Evolutionary conservation across 371 early-diverging fungal species (phyloP).

Genomic region (Mucor circinelloides): DNA sequence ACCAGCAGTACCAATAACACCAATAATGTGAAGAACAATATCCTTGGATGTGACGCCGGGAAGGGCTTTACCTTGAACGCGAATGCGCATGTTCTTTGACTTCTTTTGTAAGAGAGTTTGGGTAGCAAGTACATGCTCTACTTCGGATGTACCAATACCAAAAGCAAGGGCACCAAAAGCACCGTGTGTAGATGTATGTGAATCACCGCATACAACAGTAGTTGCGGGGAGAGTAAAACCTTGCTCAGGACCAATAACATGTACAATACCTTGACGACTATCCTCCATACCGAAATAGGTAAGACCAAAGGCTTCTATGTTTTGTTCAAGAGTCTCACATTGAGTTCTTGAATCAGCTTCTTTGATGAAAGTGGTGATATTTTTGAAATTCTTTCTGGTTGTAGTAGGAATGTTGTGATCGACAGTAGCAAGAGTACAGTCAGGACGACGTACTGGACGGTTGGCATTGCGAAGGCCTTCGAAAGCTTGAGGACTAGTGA

Average conservation of each 20-base stretch:
- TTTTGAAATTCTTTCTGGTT: constrained; percentile 55
- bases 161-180: constrained; percentile 77
- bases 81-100: constrained; percentile 70
- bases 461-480: constrained; percentile 66
- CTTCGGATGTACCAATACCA: constrained; percentile 77
- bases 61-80: constrained; percentile 51
- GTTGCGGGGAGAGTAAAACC: constrained; percentile 75
- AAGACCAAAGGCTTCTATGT: constrained; percentile 64
- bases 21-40: constrained; percentile 69
- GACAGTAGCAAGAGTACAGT: constrained; percentile 71
- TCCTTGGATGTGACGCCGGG: constrained; percentile 70
- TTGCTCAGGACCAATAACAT: constrained; percentile 79
- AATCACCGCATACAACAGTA: constrained; percentile 74
- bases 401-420: constrained; percentile 76
- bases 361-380: constrained; percentile 61
- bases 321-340: constrained; percentile 67
- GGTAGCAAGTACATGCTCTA: constrained; percentile 75
- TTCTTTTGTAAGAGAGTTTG: constrained; percentile 71
- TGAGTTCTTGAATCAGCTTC: constrained; percentile 66
- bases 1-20: constrained; percentile 72
- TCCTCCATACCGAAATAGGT: constrained; percentile 73
- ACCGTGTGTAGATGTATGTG: constrained; percentile 76
- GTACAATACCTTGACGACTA: constrained; percentile 72
- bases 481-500: constrained; percentile 71
- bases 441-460: constrained; percentile 63